phyloP scores from a whole-genome alignment of 495 filamentous ascomycete species.

The Tuber microsphaerosporum region DNA sequence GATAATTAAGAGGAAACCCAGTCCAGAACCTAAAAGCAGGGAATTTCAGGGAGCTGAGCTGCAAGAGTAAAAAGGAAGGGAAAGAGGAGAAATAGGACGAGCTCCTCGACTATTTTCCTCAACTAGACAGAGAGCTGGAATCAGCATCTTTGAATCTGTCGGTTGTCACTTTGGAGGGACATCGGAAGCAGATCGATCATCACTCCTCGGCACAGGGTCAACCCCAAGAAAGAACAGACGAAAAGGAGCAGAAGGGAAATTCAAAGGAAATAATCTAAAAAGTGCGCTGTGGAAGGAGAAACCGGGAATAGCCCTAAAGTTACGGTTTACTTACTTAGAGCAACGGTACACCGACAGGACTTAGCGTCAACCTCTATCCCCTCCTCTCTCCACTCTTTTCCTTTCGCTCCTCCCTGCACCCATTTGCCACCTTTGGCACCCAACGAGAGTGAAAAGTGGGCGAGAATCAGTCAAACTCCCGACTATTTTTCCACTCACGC shows the following conservation, averaged over 20 bases:
- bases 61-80: constrained; percentile 14
- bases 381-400: constrained; percentile 11
- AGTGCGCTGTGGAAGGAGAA: constrained; percentile 16
- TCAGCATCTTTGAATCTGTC: neutral
- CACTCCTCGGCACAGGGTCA: constrained; percentile 18
- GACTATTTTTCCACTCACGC: neutral
- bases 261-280: constrained; percentile 18
- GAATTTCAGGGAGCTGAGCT: constrained; percentile 25
- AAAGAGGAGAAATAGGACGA: constrained; percentile 12
- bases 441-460: neutral
- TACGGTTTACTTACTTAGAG: constrained; percentile 1
- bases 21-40: constrained; percentile 22
- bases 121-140: constrained; percentile 3
- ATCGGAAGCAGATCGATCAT: constrained; percentile 5
- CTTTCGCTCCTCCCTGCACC: constrained; percentile 2
- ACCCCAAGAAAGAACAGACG: constrained; percentile 33
- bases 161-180: neutral
- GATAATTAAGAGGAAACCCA: constrained; percentile 25
- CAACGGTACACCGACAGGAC: neutral
- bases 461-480: neutral
- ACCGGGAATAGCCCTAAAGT: constrained; percentile 5
- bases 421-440: neutral
- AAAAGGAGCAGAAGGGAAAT: constrained; percentile 29
- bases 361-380: constrained; percentile 8
- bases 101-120: constrained; percentile 11